These are phyloP conservation scores for Diaporthe amygdali DNA, from an alignment of 2,329 filamentous ascomycete genomes.

Conservation along the genomic window DNA sequence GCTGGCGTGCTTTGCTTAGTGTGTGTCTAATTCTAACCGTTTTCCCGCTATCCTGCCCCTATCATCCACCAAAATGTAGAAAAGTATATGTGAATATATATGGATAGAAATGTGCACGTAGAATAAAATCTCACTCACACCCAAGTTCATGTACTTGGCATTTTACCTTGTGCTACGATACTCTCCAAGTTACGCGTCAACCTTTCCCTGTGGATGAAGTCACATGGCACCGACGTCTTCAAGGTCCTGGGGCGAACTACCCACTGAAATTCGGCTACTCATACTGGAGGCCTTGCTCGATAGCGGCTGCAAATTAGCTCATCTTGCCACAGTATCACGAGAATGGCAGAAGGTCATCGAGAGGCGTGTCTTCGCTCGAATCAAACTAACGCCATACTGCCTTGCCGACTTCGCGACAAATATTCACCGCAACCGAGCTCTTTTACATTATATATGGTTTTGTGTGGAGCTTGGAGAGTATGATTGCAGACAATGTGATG, in stretches of 20 bases:
- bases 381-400: constrained; percentile 36
- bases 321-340: constrained; percentile 36
- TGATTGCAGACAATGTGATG: constrained; percentile 30
- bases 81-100: too few species aligned
- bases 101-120: too few species aligned
- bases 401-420: constrained; percentile 35
- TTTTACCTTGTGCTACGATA: too few species aligned
- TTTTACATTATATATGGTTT: constrained; percentile 35
- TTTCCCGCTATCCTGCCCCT: too few species aligned
- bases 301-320: constrained; percentile 29
- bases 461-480: constrained; percentile 36
- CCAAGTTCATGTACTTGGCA: too few species aligned
- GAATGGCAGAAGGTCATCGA: constrained; percentile 37
- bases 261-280: constrained; percentile 31
- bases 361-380: constrained; percentile 35
- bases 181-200: too few species aligned
- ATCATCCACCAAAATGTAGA: too few species aligned
- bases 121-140: too few species aligned
- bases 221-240: too few species aligned
- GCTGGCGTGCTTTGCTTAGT: too few species aligned
- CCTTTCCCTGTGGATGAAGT: too few species aligned
- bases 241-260: constrained; percentile 29
- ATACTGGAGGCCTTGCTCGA: constrained; percentile 30
- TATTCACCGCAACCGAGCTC: constrained; percentile 33
- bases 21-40: too few species aligned